Evolutionary conservation across 164 flowering plant genomes (phyloP), one percentile per base, ranked within the genome.

Genomic region (Macadamia integrifolia): DNA sequence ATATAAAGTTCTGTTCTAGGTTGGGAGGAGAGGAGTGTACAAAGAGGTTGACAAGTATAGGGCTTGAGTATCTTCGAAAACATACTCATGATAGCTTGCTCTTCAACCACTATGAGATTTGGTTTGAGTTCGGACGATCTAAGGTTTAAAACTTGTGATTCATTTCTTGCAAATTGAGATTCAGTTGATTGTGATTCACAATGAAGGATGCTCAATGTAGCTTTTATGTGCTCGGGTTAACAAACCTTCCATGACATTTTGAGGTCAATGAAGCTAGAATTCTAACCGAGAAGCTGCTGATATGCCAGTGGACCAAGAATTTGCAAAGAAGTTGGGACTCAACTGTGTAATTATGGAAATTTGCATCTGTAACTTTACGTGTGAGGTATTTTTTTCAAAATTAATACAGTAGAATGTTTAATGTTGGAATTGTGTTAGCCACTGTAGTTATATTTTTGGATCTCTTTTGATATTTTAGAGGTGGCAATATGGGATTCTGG

Each of bases 31-130:
- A 88, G 17, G 97, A 89, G 66, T 94, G 99, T 62, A 86, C 86
- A 11, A 92, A 80, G 78, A 76, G 88, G 80, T 86, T 94, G 6
- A 65, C 76, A 0, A 75, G 65, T 61, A 52, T 94, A 49, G 97
- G 98, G 64, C 91, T 94, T 12, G 90, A 90, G 78, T 90, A 84
- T 79, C 4, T 88, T 8, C 88, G 90, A 43, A 92, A 94, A 81
- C 88, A 80, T n/a, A 90, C 86, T 0, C 98, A 94, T 72, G 99
- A 94, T 78, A 94, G 99, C 72, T 81, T 94, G 66, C 83, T 94
- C 23, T 94, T 94, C 72, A 93, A 93, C 69, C 98, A 93, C 71
- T 93, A 88, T 66, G 97, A 93, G 76, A 89, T 93, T 63, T 93
- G 98, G 98, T 91, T 88, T 61, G 96, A 85, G 80, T 91, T 93